These are phyloP conservation scores for Rhodotorula sp. DNA, from an alignment of 1,284 basidiomycete genomes.

Conservation along the genomic window DNA sequence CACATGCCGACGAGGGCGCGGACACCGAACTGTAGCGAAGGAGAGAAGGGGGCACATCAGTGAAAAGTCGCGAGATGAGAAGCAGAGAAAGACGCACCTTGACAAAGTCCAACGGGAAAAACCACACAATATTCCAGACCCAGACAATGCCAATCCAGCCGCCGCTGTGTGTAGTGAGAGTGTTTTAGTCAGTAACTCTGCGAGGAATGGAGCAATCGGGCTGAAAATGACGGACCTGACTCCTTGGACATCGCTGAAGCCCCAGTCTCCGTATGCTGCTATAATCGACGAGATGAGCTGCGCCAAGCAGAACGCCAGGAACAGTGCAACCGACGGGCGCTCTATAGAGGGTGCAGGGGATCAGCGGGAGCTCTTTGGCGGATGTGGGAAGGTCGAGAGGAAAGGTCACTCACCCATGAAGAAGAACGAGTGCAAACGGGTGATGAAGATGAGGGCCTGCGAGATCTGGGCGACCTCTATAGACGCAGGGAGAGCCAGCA, in stretches of 20 bases:
- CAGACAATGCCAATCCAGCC: constrained; percentile 97
- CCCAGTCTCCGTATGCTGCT: constrained; percentile 74
- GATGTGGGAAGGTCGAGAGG: too few relatives aligned
- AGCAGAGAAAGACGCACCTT: background rate
- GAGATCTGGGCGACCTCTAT: constrained; percentile 93
- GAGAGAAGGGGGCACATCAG: constrained; percentile 57
- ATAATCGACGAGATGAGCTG: constrained; percentile 95
- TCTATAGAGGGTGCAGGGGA: constrained; percentile 61
- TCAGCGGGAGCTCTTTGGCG: background rate
- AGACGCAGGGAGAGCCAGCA: too few relatives aligned
- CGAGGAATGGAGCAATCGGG: background rate
- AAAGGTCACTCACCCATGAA: constrained; percentile 55
- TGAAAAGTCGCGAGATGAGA: constrained; percentile 52
- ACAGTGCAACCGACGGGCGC: constrained; percentile 83
- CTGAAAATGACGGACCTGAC: background rate
- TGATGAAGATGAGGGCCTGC: constrained; percentile 66
- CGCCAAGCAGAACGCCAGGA: constrained; percentile 86
- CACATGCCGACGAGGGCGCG: constrained; percentile 78
- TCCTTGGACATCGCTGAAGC: constrained; percentile 52
- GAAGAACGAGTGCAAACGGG: constrained; percentile 86
- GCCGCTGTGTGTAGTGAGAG: constrained; percentile 51
- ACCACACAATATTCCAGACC: constrained; percentile 43
- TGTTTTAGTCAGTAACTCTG: background rate
- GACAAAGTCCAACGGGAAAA: constrained; percentile 31
- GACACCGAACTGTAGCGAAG: constrained; percentile 66